Evolutionary conservation across 176 grass and related monocot genomes (phyloP).

Genomic region (Elymus sibiricus): DNA sequence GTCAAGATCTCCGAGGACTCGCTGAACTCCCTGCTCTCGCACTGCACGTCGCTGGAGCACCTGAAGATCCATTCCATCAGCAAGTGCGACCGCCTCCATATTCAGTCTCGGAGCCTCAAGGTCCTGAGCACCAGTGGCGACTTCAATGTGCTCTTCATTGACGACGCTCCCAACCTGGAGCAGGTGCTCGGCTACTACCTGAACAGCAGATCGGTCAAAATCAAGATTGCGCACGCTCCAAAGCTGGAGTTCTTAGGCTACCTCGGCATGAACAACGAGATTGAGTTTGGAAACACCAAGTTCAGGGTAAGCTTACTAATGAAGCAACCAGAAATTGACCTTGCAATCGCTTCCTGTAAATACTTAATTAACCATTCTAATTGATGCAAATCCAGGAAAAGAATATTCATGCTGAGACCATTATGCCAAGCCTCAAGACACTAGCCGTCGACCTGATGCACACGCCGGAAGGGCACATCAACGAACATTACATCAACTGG

Average conservation of each 20-base stretch:
- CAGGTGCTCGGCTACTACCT: background rate
- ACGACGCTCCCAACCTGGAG: slow-evolving; percentile 28
- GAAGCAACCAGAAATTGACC: background rate
- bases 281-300: slow-evolving; percentile 12
- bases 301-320: slow-evolving; percentile 3
- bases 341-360: background rate
- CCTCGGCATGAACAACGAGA: background rate
- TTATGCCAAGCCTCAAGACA: slow-evolving; percentile 27
- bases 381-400: slow-evolving; percentile 2
- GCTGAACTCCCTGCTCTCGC: background rate
- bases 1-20: slow-evolving; percentile 11
- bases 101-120: slow-evolving; percentile 22
- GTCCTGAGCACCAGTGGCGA: background rate
- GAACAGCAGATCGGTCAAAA: background rate
- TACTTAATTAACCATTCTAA: background rate
- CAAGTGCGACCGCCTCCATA: background rate
- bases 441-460: background rate
- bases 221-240: slow-evolving; percentile 20
- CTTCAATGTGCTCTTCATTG: slow-evolving; percentile 14
- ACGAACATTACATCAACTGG: slow-evolving; percentile 9
- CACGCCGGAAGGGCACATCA: background rate
- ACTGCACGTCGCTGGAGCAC: slow-evolving; percentile 21
- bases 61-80: background rate
- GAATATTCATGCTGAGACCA: background rate
- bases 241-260: slow-evolving; percentile 29